A percentile compares a stretch with the other conserved stretches of the same genome.
Evolutionary conservation across 345 rosid species (phyloP).

Genomic region (Eutrema japonicum): DNA sequence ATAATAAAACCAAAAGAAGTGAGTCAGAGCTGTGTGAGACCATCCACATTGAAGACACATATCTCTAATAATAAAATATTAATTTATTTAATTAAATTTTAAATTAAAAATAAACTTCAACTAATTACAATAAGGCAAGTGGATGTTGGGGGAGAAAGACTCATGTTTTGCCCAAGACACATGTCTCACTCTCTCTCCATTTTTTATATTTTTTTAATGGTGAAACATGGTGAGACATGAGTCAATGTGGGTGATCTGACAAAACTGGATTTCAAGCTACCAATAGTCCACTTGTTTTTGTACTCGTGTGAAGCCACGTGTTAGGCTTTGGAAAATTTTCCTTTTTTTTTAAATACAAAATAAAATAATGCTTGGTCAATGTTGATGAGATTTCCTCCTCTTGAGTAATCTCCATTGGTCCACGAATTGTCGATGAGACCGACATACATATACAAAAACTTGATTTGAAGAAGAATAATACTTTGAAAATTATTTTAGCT

Average conservation of each 20-base stretch:
- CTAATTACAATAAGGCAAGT: too few relatives aligned
- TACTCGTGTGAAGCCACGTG: conserved; percentile 15
- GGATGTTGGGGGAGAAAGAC: too few relatives aligned
- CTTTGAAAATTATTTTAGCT: neutral
- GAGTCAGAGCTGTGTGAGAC: conserved; percentile 38
- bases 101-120: too few relatives aligned
- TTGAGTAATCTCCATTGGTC: conserved; percentile 36
- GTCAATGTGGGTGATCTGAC: too few relatives aligned
- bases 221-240: too few relatives aligned
- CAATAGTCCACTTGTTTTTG: conserved; percentile 23
- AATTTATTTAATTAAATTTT: too few relatives aligned
- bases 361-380: conserved; percentile 29
- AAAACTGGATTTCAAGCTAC: conserved; percentile 4
- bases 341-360: neutral
- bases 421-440: conserved; percentile 27
- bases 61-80: too few relatives aligned
- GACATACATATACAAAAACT: conserved; percentile 25
- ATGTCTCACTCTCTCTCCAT: too few relatives aligned
- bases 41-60: too few relatives aligned
- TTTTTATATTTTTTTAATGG: too few relatives aligned
- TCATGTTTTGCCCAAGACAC: too few relatives aligned
- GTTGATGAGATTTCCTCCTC: neutral
- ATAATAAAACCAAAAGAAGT: conserved; percentile 9
- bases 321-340: neutral
- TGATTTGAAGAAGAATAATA: neutral